phyloP scores from a whole-genome alignment of 345 rosid genomes.

The Anacardium occidentale region DNA sequence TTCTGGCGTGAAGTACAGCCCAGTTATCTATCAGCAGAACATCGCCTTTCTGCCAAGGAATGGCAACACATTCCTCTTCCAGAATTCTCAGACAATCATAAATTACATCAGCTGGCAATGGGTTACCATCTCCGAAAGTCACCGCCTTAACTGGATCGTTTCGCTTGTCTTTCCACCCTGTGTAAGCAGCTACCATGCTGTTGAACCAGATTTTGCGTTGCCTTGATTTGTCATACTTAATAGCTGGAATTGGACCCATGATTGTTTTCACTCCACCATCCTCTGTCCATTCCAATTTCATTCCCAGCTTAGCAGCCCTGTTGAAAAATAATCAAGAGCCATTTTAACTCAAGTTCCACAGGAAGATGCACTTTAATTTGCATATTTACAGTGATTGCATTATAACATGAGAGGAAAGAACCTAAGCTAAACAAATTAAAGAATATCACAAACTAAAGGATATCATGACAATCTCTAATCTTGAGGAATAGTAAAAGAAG shows the following conservation, averaged over 20 bases:
- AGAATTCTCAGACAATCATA: conserved; percentile 61
- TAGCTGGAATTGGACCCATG: conserved; percentile 90
- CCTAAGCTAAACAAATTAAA: neutral
- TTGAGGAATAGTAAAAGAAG: neutral
- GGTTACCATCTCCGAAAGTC: conserved; percentile 66
- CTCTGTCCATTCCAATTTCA: conserved; percentile 79
- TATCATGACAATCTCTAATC: neutral
- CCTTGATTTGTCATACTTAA: conserved; percentile 60
- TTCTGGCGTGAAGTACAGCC: conserved; percentile 86
- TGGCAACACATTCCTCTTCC: conserved; percentile 73
- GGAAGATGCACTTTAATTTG: too few species aligned
- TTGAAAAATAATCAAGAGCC: neutral
- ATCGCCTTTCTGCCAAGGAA: conserved; percentile 93
- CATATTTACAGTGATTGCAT: neutral
- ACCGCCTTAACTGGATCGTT: conserved; percentile 79
- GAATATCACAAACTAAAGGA: too few species aligned
- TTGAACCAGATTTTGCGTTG: conserved; percentile 86
- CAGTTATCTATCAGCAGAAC: conserved; percentile 71
- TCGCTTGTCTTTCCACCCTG: conserved; percentile 77
- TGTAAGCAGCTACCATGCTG: conserved; percentile 93
- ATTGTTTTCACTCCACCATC: conserved; percentile 71
- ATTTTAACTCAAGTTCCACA: too few species aligned
- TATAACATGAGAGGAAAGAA: neutral
- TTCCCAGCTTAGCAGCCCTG: conserved; percentile 81
- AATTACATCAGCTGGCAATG: conserved; percentile 60